A percentile compares a stretch with the other conserved stretches of the same genome.
phyloP scores from a whole-genome alignment of 225 moss, liverwort and hornwort species.

The Pseudisothecium myosuroides region DNA sequence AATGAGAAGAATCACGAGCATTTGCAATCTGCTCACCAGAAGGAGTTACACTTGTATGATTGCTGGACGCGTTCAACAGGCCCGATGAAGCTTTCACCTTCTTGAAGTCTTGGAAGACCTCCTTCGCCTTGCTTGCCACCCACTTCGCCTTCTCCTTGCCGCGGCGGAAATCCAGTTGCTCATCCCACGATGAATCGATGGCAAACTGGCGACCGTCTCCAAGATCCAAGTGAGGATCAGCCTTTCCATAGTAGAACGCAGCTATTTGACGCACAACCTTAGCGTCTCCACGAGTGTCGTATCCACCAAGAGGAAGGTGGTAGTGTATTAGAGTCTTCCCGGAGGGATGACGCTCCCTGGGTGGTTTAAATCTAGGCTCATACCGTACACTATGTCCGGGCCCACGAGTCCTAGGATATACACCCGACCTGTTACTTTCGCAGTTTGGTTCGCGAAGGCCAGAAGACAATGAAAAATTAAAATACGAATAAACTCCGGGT shows the following conservation, averaged over 20 bases:
- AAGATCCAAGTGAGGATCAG: neutral
- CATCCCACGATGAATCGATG: neutral
- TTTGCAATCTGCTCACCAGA: neutral
- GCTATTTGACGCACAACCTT: neutral
- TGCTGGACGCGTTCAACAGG: neutral
- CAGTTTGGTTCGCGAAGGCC: too few species aligned
- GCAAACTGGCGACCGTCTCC: neutral
- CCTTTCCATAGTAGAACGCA: neutral
- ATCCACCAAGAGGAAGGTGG: neutral
- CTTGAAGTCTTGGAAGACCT: neutral
- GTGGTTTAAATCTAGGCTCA: neutral
- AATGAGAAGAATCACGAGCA: neutral
- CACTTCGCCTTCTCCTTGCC: neutral
- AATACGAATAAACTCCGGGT: too few species aligned
- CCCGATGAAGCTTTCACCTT: neutral
- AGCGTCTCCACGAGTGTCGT: neutral
- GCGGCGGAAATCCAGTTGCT: too few species aligned
- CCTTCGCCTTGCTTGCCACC: neutral
- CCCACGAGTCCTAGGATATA: accelerated
- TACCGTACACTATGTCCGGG: neutral
- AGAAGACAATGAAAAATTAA: too few species aligned
- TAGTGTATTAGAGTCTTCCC: neutral
- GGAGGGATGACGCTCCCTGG: accelerated
- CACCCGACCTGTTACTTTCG: too few species aligned
- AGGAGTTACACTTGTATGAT: too few species aligned